Evolutionary conservation across 176 grass and related monocot species (phyloP).

Genomic region (Typha latifolia): DNA sequence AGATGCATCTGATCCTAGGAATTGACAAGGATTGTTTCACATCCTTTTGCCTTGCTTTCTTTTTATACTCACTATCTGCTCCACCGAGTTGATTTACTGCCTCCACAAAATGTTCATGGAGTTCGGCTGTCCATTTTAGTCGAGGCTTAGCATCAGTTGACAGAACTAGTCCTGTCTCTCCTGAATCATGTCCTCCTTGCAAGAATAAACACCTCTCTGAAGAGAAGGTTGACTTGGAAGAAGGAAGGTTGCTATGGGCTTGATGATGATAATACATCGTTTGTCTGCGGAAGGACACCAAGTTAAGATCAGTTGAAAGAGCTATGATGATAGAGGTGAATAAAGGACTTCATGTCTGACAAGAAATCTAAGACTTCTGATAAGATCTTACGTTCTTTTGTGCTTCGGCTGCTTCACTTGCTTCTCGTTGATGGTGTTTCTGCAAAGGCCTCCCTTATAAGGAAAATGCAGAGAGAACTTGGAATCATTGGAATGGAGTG

Average conservation of each 20-base stretch:
- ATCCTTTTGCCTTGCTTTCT: neutral
- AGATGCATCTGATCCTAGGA: too few relatives aligned
- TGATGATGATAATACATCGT: conserved; percentile 73
- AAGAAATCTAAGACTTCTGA: conserved; percentile 33
- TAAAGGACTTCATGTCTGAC: conserved; percentile 18
- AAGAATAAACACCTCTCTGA: conserved; percentile 47
- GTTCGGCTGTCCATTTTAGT: conserved; percentile 90
- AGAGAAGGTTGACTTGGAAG: conserved; percentile 39
- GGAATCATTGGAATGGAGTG: conserved; percentile 42
- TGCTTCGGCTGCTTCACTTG: conserved; percentile 1
- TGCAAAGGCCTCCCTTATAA: conserved; percentile 22
- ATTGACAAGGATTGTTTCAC: too few relatives aligned
- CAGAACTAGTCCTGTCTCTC: conserved; percentile 71
- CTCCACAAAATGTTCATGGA: conserved; percentile 69
- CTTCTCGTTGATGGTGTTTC: conserved; percentile 8
- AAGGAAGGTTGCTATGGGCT: conserved; percentile 38
- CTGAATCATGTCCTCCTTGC: conserved; percentile 37
- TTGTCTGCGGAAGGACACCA: conserved; percentile 16
- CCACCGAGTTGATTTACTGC: conserved; percentile 79
- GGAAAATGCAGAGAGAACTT: conserved; percentile 33
- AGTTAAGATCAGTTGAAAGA: conserved; percentile 19
- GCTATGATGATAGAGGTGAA: too few relatives aligned
- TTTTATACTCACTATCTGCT: conserved; percentile 65
- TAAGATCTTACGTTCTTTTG: conserved; percentile 5
- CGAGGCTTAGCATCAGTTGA: conserved; percentile 89